Percentiles rank a stretch among this genome's conserved stretches.
Evolutionary conservation across 2,329 filamentous ascomycete genomes (phyloP).

Genomic region (Penicillium sp.): DNA sequence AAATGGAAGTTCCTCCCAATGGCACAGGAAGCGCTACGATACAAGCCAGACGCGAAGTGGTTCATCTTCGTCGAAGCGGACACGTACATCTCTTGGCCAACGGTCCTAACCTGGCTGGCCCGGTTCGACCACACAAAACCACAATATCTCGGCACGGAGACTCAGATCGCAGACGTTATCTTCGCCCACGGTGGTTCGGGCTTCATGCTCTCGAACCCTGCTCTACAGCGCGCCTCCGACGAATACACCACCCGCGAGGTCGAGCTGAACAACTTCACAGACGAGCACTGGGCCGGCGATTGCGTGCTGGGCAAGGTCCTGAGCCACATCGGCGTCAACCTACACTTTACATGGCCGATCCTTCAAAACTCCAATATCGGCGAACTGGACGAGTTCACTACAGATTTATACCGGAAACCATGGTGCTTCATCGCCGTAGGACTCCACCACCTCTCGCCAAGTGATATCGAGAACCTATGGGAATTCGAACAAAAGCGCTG

Average conservation of each 20-base stretch:
- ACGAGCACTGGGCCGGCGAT: conserved; percentile 52
- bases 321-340: conserved; percentile 46
- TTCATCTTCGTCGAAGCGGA: conserved; percentile 62
- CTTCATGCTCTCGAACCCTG: conserved; percentile 53
- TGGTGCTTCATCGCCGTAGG: conserved; percentile 54
- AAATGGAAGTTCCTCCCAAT: conserved; percentile 61
- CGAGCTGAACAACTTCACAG: conserved; percentile 49
- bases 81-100: conserved; percentile 57
- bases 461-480: conserved; percentile 46
- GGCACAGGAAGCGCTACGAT: conserved; percentile 50
- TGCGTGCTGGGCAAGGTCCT: conserved; percentile 52
- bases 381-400: conserved; percentile 46
- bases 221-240: conserved; percentile 47
- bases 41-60: conserved; percentile 54
- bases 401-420: conserved; percentile 41
- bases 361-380: conserved; percentile 46
- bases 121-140: conserved; percentile 51
- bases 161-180: conserved; percentile 51
- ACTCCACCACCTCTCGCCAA: conserved; percentile 51
- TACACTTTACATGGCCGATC: conserved; percentile 52
- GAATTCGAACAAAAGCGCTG: conserved; percentile 55
- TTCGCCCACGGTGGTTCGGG: conserved; percentile 57
- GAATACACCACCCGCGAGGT: conserved; percentile 45
- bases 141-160: conserved; percentile 56
- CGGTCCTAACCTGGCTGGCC: conserved; percentile 54